phyloP scores from a whole-genome alignment of 2,329 filamentous ascomycete genomes.

The Talaromyces piceae region DNA sequence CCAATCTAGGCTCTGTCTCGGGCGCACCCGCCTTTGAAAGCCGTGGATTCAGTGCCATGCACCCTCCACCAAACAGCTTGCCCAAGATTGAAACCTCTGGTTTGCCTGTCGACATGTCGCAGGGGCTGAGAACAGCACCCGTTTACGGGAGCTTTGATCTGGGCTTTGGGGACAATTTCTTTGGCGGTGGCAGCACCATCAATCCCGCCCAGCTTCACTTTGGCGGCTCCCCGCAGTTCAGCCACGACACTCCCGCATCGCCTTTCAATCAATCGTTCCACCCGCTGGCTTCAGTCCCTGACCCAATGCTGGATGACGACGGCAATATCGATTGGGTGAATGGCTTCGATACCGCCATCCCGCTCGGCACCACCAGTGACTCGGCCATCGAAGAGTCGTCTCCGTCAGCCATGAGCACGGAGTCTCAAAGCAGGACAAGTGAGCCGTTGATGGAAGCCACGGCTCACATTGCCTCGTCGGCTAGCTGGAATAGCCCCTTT shows the following conservation, averaged over 20 bases:
- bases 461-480: conserved; percentile 51
- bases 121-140: conserved; percentile 72
- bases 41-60: conserved; percentile 53
- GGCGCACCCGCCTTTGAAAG: conserved; percentile 52
- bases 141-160: conserved; percentile 62
- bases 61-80: conserved; percentile 56
- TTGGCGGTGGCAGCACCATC: conserved; percentile 42
- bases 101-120: conserved; percentile 58
- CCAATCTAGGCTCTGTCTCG: conserved; percentile 62
- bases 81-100: conserved; percentile 76
- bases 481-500: conserved; percentile 61
- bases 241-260: conserved; percentile 33
- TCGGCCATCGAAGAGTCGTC: conserved; percentile 86
- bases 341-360: conserved; percentile 71
- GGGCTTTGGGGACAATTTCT: conserved; percentile 61
- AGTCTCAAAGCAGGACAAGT: conserved; percentile 70
- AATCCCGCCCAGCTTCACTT: conserved; percentile 71
- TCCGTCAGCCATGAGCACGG: conserved; percentile 90
- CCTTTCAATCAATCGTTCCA: conserved; percentile 38
- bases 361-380: conserved; percentile 62
- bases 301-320: conserved; percentile 57
- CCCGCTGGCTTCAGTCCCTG: conserved; percentile 45
- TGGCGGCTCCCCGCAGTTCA: conserved; percentile 62
- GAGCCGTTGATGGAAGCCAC: conserved; percentile 81
- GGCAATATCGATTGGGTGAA: conserved; percentile 79